Base-by-base conservation (phyloP, 108 stramenopile genomes). In the Bacterosira constricta region DNA sequence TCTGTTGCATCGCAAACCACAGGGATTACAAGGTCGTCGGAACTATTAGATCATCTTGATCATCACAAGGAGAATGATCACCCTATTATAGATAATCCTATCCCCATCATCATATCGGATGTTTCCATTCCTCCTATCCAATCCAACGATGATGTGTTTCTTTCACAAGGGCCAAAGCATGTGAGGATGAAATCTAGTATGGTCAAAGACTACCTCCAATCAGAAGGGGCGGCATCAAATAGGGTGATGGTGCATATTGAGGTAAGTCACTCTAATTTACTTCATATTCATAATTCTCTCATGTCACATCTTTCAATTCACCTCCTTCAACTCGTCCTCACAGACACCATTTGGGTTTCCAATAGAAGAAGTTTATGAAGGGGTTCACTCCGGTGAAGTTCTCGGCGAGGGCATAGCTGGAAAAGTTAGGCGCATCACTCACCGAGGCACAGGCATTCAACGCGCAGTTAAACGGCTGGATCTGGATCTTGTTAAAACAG, bases 391-490 rank as follows among this genome's bases (percentile, higher is more conserved):
- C 53, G 77, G 77, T 38, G 20, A 26, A 4, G 38, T 71, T 30
- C 47, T 79, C 13, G 77, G 77, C 11, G 57, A 35, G 23, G 77
- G 77, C 4, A 34, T 79, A 17, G 58, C 64, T 38, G 77, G 77
- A 23, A n/a, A 38, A 12, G 77, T 79, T 5, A 36, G 77, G 17
- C 30, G 27, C 5, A 66, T 73, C 15, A 66, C 53, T 20, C 77
- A 79, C 57, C 53, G 64, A 18, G 38, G 54, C 6, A 79, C 71
- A 26, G 69, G 77, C 4, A 66, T 63, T 23, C 36, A 44, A 13
- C 46, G 42, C n/a, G 77, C 77, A n/a, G 42, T 65, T 20, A 79
- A 79, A 36, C 37, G 69, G 27, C 37, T 79, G 46, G 71, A 79
- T 25, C 30, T 79, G 44, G 45, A 27, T 23, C 61, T 26, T 1